These are phyloP conservation scores for Trametes meyenii DNA, from an alignment of 768 basidiomycete genomes.

Conservation along the genomic window DNA sequence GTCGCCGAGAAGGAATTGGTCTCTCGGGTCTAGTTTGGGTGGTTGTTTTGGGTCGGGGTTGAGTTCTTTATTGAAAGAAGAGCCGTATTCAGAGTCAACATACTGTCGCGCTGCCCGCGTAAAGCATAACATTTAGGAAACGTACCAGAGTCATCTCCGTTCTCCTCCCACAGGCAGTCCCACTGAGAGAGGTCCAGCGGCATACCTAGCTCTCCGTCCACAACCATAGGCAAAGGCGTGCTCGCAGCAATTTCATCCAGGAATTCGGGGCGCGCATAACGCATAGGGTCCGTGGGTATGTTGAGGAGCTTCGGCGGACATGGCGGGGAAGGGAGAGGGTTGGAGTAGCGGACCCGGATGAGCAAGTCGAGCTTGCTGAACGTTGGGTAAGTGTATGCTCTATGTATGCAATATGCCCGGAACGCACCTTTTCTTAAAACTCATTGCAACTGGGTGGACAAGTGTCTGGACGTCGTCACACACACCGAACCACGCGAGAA, in stretches of 20 bases:
- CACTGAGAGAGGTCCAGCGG: slow-evolving; percentile 86
- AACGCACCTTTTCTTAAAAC: slow-evolving; percentile 57
- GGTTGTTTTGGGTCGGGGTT: slow-evolving; percentile 68
- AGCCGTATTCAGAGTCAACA: not conserved
- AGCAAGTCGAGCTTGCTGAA: slow-evolving; percentile 83
- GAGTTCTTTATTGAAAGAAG: slow-evolving; percentile 41
- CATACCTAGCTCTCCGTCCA: slow-evolving; percentile 97
- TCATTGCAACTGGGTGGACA: slow-evolving; percentile 42
- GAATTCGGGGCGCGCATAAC: slow-evolving; percentile 87
- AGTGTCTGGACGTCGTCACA: not conserved
- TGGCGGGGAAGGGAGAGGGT: slow-evolving; percentile 94
- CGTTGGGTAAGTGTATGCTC: not conserved
- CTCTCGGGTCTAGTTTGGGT: slow-evolving; percentile 70
- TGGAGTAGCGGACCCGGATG: slow-evolving; percentile 90
- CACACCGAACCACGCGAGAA: not conserved
- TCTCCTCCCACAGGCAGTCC: slow-evolving; percentile 84
- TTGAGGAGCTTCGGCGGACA: slow-evolving; percentile 95
- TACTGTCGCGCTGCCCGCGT: no score
- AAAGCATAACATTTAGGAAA: not conserved
- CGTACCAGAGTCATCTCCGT: slow-evolving; percentile 68
- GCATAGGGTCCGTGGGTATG: slow-evolving; percentile 86
- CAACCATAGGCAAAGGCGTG: slow-evolving; percentile 89
- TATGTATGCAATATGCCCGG: not conserved
- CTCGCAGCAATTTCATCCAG: slow-evolving; percentile 80
- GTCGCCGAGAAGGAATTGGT: slow-evolving; percentile 76